Percentiles rank a stretch among this genome's conserved stretches.
Conservation (phyloP, 345 rosid species). For the Heritiera fomes region DNA sequence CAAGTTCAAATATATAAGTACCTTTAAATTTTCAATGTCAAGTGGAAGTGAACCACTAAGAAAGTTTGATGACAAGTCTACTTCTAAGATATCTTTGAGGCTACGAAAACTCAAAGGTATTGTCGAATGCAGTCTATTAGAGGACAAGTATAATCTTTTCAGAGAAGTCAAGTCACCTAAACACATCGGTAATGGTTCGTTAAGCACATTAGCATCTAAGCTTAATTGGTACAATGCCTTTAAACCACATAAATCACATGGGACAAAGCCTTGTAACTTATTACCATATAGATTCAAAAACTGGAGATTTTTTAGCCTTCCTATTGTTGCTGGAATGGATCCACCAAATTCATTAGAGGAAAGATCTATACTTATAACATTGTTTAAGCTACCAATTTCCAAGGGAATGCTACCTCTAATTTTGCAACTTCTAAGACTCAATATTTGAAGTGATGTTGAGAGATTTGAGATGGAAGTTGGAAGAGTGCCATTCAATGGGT, state of each 20-base stretch:
- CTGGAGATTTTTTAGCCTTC: conserved; percentile 17
- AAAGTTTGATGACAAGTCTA: background rate
- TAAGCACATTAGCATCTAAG: background rate
- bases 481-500: conserved; percentile 10
- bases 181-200: background rate
- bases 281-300: background rate
- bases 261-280: background rate
- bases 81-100: background rate
- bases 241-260: background rate
- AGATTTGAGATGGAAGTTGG: conserved; percentile 19
- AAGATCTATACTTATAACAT: too few species aligned
- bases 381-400: too few species aligned
- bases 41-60: background rate
- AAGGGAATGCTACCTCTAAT: conserved; percentile 11
- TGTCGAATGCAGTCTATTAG: background rate
- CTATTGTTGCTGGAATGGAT: conserved; percentile 16
- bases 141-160: background rate
- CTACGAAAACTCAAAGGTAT: background rate
- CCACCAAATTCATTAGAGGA: background rate
- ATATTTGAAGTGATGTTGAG: conserved; percentile 9
- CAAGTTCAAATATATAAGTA: background rate
- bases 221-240: background rate
- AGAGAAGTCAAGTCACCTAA: background rate
- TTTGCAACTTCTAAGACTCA: background rate
- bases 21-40: conserved; percentile 1